Conservation (phyloP, 2,329 filamentous ascomycete genomes). For the Cladosporium austrohemisphaericum region DNA sequence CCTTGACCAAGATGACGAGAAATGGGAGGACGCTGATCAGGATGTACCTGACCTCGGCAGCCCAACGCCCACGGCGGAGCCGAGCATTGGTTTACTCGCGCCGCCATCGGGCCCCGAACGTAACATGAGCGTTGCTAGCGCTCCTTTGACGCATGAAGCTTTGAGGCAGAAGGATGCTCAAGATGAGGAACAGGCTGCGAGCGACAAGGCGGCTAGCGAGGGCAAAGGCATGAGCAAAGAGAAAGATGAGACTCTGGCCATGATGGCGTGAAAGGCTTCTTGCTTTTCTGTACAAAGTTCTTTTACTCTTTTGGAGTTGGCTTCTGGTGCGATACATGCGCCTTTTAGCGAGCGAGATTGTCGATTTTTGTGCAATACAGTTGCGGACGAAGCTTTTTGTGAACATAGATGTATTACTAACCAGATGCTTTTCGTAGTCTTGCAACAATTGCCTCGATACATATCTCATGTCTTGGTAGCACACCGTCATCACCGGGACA, state of each 20-base stretch:
- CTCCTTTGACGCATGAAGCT: constrained; percentile 30
- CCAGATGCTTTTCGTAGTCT: too few relatives aligned
- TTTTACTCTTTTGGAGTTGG: neutral
- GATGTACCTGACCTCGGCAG: constrained; percentile 26
- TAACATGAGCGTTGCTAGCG: neutral
- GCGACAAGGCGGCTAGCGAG: neutral
- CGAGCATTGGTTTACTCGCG: neutral
- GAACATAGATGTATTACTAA: too few relatives aligned
- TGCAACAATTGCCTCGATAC: too few relatives aligned
- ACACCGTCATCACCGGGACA: too few relatives aligned
- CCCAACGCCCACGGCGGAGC: neutral
- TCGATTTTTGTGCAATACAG: too few relatives aligned
- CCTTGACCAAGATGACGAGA: constrained; percentile 21
- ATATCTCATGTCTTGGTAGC: too few relatives aligned
- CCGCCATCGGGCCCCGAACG: neutral
- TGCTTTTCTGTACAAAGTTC: neutral
- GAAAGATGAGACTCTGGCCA: neutral
- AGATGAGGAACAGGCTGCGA: constrained; percentile 18
- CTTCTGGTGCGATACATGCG: too few relatives aligned
- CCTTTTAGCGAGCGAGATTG: too few relatives aligned
- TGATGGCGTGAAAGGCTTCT: neutral
- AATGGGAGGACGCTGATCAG: constrained; percentile 26
- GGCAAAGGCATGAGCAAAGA: neutral
- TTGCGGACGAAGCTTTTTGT: too few relatives aligned
- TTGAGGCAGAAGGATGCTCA: constrained; percentile 28